These are phyloP conservation scores for Wickerhamomyces mucosus DNA, from an alignment of 805 yeast species.

Conservation along the genomic window DNA sequence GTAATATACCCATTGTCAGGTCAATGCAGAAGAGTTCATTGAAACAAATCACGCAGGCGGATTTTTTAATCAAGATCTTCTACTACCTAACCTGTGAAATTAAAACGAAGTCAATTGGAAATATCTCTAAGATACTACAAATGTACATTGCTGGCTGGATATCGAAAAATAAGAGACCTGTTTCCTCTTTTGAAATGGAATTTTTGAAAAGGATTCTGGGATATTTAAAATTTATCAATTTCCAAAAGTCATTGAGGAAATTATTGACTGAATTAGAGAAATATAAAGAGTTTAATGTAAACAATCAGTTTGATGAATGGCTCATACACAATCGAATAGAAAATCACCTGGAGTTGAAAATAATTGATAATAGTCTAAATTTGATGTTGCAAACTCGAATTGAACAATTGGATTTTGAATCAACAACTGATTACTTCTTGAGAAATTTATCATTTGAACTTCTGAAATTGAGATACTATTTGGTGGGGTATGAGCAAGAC, in stretches of 20 bases:
- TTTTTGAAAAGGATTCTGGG: slow-evolving; percentile 11
- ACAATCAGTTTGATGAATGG: slow-evolving; percentile 10
- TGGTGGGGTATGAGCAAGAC: slow-evolving; percentile 8
- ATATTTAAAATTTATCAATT: slow-evolving; percentile 15
- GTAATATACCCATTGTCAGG: slow-evolving; percentile 12
- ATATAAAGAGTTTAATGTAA: slow-evolving; percentile 3
- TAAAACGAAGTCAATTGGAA: slow-evolving; percentile 21
- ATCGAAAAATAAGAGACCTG: slow-evolving; percentile 6
- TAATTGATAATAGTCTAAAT: slow-evolving; percentile 1
- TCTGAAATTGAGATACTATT: slow-evolving; percentile 10
- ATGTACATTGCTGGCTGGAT: slow-evolving; percentile 25
- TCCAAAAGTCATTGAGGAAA: slow-evolving; percentile 6
- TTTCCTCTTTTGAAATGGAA: slow-evolving; percentile 10
- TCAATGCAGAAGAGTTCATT: slow-evolving; percentile 1
- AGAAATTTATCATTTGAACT: slow-evolving; percentile 4
- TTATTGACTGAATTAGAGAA: slow-evolving; percentile 8
- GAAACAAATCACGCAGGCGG: slow-evolving; percentile 11
- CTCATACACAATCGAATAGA: slow-evolving; percentile 5
- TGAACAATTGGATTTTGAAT: slow-evolving; percentile 1
- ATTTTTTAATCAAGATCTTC: slow-evolving; percentile 23
- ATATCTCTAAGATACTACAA: slow-evolving; percentile 22
- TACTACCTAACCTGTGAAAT: slow-evolving; percentile 26
- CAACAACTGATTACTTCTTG: slow-evolving; percentile 2
- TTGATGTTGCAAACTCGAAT: slow-evolving; percentile 1
- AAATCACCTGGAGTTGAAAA: slow-evolving; percentile 8